These are phyloP conservation scores for Mrakia gelida DNA, from an alignment of 768 basidiomycete genomes.

Conservation along the genomic window DNA sequence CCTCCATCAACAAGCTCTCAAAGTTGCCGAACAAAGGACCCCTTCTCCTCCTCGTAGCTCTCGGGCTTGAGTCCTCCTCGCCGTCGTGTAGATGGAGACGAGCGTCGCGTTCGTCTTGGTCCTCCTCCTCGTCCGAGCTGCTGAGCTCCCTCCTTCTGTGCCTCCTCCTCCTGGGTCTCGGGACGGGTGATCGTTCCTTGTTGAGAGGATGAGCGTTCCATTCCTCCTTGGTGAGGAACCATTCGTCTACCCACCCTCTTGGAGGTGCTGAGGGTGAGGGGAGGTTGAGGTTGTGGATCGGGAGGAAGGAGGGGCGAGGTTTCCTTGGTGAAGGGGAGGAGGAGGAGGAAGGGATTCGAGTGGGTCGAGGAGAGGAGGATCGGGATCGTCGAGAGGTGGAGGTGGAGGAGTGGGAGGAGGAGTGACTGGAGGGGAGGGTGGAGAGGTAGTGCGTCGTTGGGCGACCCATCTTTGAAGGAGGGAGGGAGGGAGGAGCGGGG, in stretches of 20 bases:
- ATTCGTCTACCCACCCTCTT: background rate
- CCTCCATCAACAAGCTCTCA: too few species aligned
- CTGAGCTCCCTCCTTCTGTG: background rate
- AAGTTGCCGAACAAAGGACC: too few species aligned
- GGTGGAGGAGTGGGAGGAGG: background rate
- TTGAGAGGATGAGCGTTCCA: slow-evolving; percentile 6
- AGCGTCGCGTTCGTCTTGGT: too few species aligned
- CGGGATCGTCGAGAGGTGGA: background rate
- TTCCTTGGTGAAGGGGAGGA: slow-evolving; percentile 3
- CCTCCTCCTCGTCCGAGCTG: too few species aligned
- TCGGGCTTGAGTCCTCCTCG: too few species aligned
- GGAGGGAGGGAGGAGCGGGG: background rate
- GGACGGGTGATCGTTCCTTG: background rate
- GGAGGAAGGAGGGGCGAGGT: background rate
- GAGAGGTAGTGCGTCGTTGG: background rate
- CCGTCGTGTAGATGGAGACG: too few species aligned
- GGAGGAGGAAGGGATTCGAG: background rate
- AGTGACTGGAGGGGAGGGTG: background rate
- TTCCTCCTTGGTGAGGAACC: background rate
- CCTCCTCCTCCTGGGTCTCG: background rate
- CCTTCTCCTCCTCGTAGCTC: too few species aligned
- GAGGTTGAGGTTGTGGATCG: too few species aligned
- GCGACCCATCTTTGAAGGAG: background rate
- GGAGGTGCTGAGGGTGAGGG: too few species aligned
- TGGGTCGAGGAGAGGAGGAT: background rate